Percentiles rank a stretch among this genome's conserved stretches.
phyloP scores from a whole-genome alignment of 352 stramenopile genomes.

The Peronosclerospora sorghi region DNA sequence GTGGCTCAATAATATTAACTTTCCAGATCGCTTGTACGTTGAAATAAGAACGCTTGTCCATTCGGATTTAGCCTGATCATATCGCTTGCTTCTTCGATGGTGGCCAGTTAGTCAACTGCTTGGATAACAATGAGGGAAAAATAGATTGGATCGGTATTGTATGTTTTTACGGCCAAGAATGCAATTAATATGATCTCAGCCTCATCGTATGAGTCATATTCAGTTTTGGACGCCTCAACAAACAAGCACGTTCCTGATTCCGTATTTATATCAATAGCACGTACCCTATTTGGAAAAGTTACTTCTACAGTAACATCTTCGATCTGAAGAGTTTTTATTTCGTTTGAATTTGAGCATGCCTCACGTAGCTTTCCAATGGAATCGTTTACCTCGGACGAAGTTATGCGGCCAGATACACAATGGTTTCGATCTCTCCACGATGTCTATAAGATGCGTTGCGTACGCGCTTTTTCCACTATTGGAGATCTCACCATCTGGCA shows the following conservation, averaged over 20 bases:
- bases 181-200: too few relatives aligned
- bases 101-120: too few relatives aligned
- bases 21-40: too few relatives aligned
- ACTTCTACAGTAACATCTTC: constrained; percentile 92
- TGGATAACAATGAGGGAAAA: too few relatives aligned
- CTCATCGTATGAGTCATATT: too few relatives aligned
- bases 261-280: constrained; percentile 90
- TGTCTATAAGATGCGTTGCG: constrained; percentile 96
- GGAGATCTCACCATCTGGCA: constrained; percentile 88
- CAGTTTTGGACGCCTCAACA: constrained; percentile 88
- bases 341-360: constrained; percentile 68
- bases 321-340: constrained; percentile 68
- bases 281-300: constrained; percentile 93
- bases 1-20: too few relatives aligned
- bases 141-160: too few relatives aligned
- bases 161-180: too few relatives aligned
- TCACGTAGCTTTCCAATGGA: constrained; percentile 76
- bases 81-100: too few relatives aligned
- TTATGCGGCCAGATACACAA: constrained; percentile 87
- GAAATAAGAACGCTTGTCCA: too few relatives aligned
- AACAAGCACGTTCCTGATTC: constrained; percentile 90
- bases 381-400: constrained; percentile 92
- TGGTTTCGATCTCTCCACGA: constrained; percentile 96
- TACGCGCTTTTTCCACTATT: constrained; percentile 93
- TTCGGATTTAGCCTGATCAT: too few relatives aligned